Conservation (phyloP, 2,329 filamentous ascomycete genomes). For the Drechslerella dactyloides region DNA sequence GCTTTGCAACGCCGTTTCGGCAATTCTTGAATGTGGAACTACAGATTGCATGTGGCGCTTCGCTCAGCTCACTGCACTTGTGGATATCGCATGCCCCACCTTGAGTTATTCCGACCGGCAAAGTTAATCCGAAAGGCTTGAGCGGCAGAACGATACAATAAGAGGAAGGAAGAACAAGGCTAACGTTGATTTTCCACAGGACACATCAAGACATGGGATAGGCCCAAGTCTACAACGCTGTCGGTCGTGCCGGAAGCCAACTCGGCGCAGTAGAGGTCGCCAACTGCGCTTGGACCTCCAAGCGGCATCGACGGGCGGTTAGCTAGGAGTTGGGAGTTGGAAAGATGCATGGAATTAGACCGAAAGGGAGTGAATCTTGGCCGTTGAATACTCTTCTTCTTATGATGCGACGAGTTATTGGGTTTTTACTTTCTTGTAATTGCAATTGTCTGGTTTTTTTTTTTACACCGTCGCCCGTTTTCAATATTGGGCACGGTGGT, state of each 20-base stretch:
- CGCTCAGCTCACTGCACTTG: not conserved
- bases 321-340: not conserved
- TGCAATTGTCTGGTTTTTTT: no score
- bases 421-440: no score
- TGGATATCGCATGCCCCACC: not conserved
- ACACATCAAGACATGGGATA: constrained; percentile 76
- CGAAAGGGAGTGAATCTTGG: no score
- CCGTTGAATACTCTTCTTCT: no score
- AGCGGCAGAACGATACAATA: no score
- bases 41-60: constrained; percentile 9
- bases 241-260: constrained; percentile 36
- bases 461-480: no score
- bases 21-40: not conserved
- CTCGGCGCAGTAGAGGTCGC: not conserved
- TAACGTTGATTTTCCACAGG: constrained; percentile 61
- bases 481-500: no score
- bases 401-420: no score
- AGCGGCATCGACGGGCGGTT: constrained; percentile 7
- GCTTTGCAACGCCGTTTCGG: constrained; percentile 40
- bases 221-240: constrained; percentile 60
- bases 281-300: not conserved
- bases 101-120: not conserved
- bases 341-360: not conserved
- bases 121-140: not conserved
- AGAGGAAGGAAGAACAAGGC: no score